Evolutionary conservation across 345 rosid species (phyloP).

Genomic region (Gossypium longicalyx): DNA sequence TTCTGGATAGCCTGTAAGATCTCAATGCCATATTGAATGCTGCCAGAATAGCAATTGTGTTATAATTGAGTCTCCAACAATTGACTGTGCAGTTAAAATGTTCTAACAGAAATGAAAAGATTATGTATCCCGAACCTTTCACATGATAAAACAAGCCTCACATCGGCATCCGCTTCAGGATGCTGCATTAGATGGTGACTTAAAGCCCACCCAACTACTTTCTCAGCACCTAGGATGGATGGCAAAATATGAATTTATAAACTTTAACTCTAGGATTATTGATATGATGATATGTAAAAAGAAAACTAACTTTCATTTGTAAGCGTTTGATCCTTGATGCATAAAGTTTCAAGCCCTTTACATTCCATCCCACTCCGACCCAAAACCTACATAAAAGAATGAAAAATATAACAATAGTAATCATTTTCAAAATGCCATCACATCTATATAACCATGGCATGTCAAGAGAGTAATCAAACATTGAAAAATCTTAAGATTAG

Average conservation of each 20-base stretch:
- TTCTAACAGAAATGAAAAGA: constrained; percentile 10
- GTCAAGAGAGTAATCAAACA: constrained; percentile 14
- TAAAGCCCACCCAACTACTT: constrained; percentile 81
- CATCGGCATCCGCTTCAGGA: constrained; percentile 53
- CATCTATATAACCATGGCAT: constrained; percentile 10
- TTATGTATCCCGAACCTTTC: constrained; percentile 56
- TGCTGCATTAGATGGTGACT: constrained; percentile 75
- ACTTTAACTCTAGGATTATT: background rate
- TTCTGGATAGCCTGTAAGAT: constrained; percentile 62
- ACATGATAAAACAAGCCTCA: constrained; percentile 51
- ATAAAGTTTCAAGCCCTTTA: constrained; percentile 62
- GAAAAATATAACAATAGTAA: constrained; percentile 5
- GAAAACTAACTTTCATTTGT: constrained; percentile 61
- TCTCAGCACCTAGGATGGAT: constrained; percentile 66
- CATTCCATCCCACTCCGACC: constrained; percentile 61
- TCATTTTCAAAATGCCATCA: constrained; percentile 8
- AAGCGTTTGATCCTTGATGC: constrained; percentile 72
- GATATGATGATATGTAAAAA: constrained; percentile 9
- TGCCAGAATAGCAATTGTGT: constrained; percentile 40
- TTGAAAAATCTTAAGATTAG: background rate
- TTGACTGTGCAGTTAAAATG: constrained; percentile 19
- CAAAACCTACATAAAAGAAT: constrained; percentile 47
- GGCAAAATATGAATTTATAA: constrained; percentile 4
- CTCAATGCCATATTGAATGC: constrained; percentile 67
- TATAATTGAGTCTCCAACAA: constrained; percentile 20